Percentiles rank a stretch among this genome's conserved stretches.
Evolutionary conservation across 2,329 filamentous ascomycete genomes (phyloP).

Genomic region (Paecilomyces fulvus): DNA sequence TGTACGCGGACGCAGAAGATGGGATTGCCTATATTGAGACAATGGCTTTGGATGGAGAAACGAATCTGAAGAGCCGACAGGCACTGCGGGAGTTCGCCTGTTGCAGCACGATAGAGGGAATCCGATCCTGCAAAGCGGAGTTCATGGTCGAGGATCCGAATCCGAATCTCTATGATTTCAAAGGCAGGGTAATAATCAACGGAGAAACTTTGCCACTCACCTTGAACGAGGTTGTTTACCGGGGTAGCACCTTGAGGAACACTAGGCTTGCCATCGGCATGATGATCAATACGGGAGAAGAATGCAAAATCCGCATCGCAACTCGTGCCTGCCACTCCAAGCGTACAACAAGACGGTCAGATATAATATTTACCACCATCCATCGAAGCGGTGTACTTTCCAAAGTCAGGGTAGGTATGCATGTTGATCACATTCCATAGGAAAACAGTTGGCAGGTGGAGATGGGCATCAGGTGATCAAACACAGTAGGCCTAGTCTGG

Average conservation of each 20-base stretch:
- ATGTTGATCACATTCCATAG: no score
- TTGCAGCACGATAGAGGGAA: constrained; percentile 25
- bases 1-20: constrained; percentile 61
- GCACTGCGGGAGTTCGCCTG: constrained; percentile 45
- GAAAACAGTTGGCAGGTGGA: no score
- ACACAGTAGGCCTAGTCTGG: no score
- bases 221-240: constrained; percentile 64
- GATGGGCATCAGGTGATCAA: no score
- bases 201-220: constrained; percentile 55
- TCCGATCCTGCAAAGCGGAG: constrained; percentile 16
- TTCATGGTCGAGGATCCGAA: constrained; percentile 51
- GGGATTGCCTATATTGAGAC: constrained; percentile 59
- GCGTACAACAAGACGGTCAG: neutral
- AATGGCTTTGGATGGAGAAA: constrained; percentile 48
- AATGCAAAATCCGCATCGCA: constrained; percentile 67
- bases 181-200: constrained; percentile 42
- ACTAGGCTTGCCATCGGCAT: constrained; percentile 61
- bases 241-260: constrained; percentile 68
- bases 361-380: no score
- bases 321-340: neutral
- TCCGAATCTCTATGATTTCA: constrained; percentile 50
- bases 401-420: no score
- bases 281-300: constrained; percentile 75
- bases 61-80: constrained; percentile 48
- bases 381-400: no score